phyloP scores from a whole-genome alignment of 2,329 filamentous ascomycete genomes.

The Sordariomycetes sp. region DNA sequence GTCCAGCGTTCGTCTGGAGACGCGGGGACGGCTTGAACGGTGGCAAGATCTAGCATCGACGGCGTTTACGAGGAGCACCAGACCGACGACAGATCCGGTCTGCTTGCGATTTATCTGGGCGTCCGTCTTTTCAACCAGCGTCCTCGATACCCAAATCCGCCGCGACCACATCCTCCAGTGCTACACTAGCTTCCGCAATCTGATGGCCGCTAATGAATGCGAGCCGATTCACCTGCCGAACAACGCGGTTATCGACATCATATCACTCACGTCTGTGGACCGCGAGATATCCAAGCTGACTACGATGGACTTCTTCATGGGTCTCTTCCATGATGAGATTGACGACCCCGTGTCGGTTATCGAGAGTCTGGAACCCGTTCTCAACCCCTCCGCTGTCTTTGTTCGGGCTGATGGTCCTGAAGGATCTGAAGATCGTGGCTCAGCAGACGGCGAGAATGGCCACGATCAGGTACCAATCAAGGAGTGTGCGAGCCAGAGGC shows the following conservation, averaged over 20 bases:
- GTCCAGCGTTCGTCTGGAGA: constrained; percentile 33
- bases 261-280: constrained; percentile 75
- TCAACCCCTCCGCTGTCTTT: constrained; percentile 58
- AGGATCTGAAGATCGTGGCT: not conserved
- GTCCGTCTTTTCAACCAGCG: constrained; percentile 39
- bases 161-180: constrained; percentile 46
- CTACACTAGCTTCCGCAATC: constrained; percentile 47
- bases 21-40: constrained; percentile 35
- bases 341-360: constrained; percentile 77
- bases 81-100: constrained; percentile 24
- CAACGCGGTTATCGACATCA: constrained; percentile 78
- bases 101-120: constrained; percentile 48
- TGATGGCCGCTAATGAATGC: constrained; percentile 28
- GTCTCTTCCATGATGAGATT: constrained; percentile 74
- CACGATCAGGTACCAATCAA: constrained; percentile 26
- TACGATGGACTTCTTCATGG: constrained; percentile 92
- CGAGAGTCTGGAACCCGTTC: constrained; percentile 81
- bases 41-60: constrained; percentile 41
- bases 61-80: constrained; percentile 25
- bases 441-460: constrained; percentile 3
- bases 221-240: constrained; percentile 58
- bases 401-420: constrained; percentile 7
- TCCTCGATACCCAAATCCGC: constrained; percentile 39
- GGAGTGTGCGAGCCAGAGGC: constrained; percentile 42
- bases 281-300: constrained; percentile 86